These are phyloP conservation scores for Limnomonas spitsbergensis DNA, from an alignment of 139 green algal genomes.

Conservation along the genomic window DNA sequence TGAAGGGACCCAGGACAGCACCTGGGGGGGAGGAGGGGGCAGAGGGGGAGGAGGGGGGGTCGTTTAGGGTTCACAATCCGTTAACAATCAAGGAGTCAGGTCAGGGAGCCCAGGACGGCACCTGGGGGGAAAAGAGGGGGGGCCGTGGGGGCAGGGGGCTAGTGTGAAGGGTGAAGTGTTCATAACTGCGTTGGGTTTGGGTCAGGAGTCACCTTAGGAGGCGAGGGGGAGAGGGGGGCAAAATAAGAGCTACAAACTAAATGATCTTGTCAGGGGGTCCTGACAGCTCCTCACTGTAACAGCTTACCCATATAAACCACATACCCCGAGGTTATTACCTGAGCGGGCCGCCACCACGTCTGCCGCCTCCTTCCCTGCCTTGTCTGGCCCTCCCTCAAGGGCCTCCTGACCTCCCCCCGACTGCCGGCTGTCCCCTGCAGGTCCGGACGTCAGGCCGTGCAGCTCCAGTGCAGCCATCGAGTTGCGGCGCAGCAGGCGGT, in stretches of 20 bases:
- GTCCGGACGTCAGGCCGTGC: too few relatives aligned
- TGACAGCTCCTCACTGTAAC: too few relatives aligned
- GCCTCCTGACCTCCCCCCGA: not conserved
- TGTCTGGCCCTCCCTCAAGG: not conserved
- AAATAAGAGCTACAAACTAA: too few relatives aligned
- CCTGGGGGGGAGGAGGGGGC: too few relatives aligned
- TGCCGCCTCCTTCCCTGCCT: not conserved
- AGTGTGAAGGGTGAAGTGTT: not conserved
- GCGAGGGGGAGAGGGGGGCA: too few relatives aligned
- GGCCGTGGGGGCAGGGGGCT: not conserved
- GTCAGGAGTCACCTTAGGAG: too few relatives aligned
- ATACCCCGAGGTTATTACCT: not conserved
- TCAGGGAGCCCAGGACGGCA: too few relatives aligned
- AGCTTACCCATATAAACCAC: too few relatives aligned
- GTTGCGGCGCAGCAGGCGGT: constrained; percentile 80
- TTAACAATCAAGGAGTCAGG: too few relatives aligned
- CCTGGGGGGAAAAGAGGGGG: not conserved
- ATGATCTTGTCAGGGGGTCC: too few relatives aligned
- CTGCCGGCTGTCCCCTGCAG: too few relatives aligned
- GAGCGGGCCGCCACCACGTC: constrained; percentile 23
- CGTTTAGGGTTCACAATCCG: too few relatives aligned
- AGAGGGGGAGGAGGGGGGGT: not conserved
- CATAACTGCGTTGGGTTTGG: not conserved
- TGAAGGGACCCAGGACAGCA: constrained; percentile 69
- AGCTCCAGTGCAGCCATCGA: constrained; percentile 79